Percentiles rank a stretch among this genome's conserved stretches.
These are phyloP conservation scores for Dissophora ornata DNA, from an alignment of 192 early-diverging fungal species.

Conservation along the genomic window DNA sequence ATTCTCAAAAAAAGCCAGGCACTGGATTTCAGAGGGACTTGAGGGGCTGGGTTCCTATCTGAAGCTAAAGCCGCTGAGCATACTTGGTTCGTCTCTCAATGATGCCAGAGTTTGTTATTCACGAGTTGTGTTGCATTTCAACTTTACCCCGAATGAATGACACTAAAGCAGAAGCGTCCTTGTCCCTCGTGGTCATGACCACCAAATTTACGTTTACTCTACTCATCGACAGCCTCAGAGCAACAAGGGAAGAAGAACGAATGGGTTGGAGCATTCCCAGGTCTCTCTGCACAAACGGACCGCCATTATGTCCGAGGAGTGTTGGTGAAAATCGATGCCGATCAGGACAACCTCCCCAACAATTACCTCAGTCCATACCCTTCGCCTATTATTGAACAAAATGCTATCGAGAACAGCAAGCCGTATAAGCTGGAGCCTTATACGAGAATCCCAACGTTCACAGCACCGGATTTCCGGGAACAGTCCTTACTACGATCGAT, in stretches of 20 bases:
- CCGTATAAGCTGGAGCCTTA: conserved; percentile 48
- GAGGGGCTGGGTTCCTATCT: conserved; percentile 22
- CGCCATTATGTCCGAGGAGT: conserved; percentile 13
- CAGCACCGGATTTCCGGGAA: conserved; percentile 21
- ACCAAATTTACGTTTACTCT: background rate
- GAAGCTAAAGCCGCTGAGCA: conserved; percentile 10
- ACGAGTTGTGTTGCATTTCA: too few relatives aligned
- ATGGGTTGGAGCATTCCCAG: conserved; percentile 49
- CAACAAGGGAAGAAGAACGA: conserved; percentile 17
- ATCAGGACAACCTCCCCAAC: conserved; percentile 9
- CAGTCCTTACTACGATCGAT: conserved; percentile 1
- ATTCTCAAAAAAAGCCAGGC: conserved; percentile 19
- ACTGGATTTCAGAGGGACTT: conserved; percentile 24
- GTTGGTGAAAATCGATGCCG: conserved; percentile 1
- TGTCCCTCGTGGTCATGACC: too few relatives aligned
- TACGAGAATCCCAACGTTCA: conserved; percentile 26
- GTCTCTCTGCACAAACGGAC: background rate
- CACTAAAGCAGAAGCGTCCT: too few relatives aligned
- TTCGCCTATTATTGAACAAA: too few relatives aligned
- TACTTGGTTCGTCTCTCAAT: conserved; percentile 12
- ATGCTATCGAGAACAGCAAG: background rate
- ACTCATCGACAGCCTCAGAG: background rate
- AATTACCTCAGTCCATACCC: background rate
- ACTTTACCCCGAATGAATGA: too few relatives aligned
- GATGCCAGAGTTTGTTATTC: too few relatives aligned